Base-by-base conservation (phyloP, 768 basidiomycete genomes). In the Pleurotus tuoliensis region DNA sequence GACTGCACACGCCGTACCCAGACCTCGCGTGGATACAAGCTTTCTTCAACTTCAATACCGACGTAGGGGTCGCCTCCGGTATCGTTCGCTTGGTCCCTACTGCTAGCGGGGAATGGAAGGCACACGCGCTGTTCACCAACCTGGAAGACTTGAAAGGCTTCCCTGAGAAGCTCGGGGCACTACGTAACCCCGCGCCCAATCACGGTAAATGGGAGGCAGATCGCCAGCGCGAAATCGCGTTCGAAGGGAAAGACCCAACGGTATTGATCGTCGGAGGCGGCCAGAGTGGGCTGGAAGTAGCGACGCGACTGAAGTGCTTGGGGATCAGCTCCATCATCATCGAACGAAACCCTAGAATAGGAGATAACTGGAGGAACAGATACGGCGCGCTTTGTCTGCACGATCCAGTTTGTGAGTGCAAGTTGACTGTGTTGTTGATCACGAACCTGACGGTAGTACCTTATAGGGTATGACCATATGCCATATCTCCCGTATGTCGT, bases 261-360 rank as follows among this genome's bases (percentile, higher is more conserved):
- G 88, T 87, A 8, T 65, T 90, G 25, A 71, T 89, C 20, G 70
- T 88, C 16, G 84, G 86, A 9, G 86, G 77, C 0, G 87, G 86
- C 0, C 89, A 90, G 56, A 80, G 78, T 59, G 90, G 88, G 1
- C 69, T 93, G 25, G 81, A 77, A 40, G 64, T 82, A 2, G 87
- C 88, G 0, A 86, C 86, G 1, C 74, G 86, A n/a, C 70, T 92
- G 55, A 84, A 84, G 62, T 74, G 73, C 41, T 70, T 89, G 22
- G 82, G 79, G 16, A 68, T 91, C 11, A 62, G 72, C 1, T 71
- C 77, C 1, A 69, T 92, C 8, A 67, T 88, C 12, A 69, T 89
- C 25, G 88, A 91, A 61, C 73, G 72, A 60, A 79, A 83, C 52
- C 47, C 69, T 5, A 69, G 80, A 2, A 64, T 86, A 1, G 86